These are phyloP conservation scores for Sporopachydermia lactativora DNA, from an alignment of 805 yeast species.

Conservation along the genomic window DNA sequence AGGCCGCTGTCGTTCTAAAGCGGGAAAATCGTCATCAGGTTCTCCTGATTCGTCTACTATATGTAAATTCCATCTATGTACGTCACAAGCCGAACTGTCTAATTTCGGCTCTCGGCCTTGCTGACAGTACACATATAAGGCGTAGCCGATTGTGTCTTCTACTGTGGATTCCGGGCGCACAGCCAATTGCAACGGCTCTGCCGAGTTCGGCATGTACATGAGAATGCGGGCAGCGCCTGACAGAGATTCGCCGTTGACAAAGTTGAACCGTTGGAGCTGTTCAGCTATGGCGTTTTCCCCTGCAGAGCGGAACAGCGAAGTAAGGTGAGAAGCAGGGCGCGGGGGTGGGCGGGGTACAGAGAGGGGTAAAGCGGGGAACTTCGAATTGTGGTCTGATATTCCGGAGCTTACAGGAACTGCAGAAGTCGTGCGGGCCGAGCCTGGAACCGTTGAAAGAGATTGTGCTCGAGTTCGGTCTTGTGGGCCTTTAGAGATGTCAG, in stretches of 20 bases:
- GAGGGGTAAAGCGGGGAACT: constrained; percentile 3
- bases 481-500: not conserved
- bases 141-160: constrained; percentile 41
- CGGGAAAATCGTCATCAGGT: constrained; percentile 82
- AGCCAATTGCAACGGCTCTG: constrained; percentile 17
- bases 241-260: constrained; percentile 21
- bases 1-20: constrained; percentile 53
- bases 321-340: constrained; percentile 11
- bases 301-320: constrained; percentile 15
- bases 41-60: constrained; percentile 88
- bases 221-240: constrained; percentile 17
- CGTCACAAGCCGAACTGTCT: constrained; percentile 25
- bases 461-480: not conserved
- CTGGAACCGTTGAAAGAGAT: not conserved
- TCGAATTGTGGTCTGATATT: not conserved
- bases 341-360: constrained; percentile 1
- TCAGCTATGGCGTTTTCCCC: constrained; percentile 17
- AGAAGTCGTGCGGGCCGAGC: not conserved
- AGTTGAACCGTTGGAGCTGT: constrained; percentile 21
- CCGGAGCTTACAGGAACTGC: constrained; percentile 5
- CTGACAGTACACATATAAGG: constrained; percentile 23
- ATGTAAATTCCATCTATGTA: constrained; percentile 63
- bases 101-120: constrained; percentile 15
- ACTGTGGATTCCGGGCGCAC: constrained; percentile 28
- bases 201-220: constrained; percentile 22